Evolutionary conservation across 139 green algal species (phyloP).

Genomic region (Pseudopediastrum boryanum): DNA sequence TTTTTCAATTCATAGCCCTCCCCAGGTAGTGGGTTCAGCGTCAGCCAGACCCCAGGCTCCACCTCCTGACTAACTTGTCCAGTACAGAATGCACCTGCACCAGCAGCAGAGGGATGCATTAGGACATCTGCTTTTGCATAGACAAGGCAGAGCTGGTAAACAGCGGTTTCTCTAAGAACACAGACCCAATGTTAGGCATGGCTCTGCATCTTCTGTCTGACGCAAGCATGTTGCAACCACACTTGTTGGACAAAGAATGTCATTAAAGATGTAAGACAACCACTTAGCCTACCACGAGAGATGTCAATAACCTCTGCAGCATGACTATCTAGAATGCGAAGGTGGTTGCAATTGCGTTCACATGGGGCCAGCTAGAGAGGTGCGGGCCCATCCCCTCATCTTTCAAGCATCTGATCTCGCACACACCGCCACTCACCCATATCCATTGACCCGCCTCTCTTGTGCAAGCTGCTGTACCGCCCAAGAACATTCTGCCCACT

Average conservation of each 20-base stretch:
- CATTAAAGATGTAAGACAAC: not conserved
- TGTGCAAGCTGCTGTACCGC: not conserved
- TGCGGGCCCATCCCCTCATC: too few species aligned
- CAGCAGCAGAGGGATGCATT: not conserved
- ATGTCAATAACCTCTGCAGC: not conserved
- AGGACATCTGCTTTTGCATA: not conserved
- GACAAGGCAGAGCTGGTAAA: not conserved
- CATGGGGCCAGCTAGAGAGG: too few species aligned
- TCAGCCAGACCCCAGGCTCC: conserved; percentile 2
- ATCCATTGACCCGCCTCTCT: not conserved
- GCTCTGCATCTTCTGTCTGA: not conserved
- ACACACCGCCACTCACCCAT: conserved; percentile 24
- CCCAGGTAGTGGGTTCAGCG: conserved; percentile 1
- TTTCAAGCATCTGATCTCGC: too few species aligned
- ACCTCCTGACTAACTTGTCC: conserved; percentile 21
- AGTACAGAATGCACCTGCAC: not conserved
- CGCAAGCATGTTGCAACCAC: not conserved
- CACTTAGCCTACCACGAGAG: not conserved
- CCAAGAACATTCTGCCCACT: not conserved
- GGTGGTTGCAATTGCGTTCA: too few species aligned
- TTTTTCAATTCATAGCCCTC: conserved; percentile 11
- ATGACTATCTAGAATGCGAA: too few species aligned
- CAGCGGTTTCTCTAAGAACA: not conserved
- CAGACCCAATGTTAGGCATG: not conserved
- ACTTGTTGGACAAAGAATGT: not conserved